Evolutionary conservation across 2,329 filamentous ascomycete species (phyloP).

Genomic region (Penicillium thymicola): DNA sequence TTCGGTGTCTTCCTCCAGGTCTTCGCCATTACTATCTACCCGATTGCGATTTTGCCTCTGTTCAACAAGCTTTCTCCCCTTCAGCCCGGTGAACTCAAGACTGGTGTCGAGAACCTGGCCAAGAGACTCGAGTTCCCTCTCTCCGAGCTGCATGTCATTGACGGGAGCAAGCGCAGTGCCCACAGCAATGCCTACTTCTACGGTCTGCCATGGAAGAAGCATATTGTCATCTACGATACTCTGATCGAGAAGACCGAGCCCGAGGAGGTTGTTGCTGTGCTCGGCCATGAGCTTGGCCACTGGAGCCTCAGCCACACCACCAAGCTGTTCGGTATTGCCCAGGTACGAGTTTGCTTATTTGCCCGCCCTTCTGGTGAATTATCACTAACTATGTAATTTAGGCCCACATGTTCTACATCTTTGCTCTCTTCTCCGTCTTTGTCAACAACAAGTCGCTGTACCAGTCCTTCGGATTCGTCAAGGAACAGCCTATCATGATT

Average conservation of each 20-base stretch:
- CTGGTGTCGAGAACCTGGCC: slow-evolving; percentile 79
- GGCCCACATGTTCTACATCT: slow-evolving; percentile 95
- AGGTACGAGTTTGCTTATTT: slow-evolving; percentile 53
- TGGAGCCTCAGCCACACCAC: slow-evolving; percentile 97
- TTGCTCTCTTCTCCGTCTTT: slow-evolving; percentile 93
- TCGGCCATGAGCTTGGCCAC: slow-evolving; percentile 94
- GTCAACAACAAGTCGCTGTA: slow-evolving; percentile 94
- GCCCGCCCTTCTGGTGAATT: not conserved
- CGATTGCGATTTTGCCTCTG: slow-evolving; percentile 85
- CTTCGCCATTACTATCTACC: slow-evolving; percentile 94
- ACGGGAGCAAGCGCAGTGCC: slow-evolving; percentile 81
- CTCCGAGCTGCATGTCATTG: slow-evolving; percentile 89
- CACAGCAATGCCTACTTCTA: slow-evolving; percentile 96
- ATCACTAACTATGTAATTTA: slow-evolving; percentile 38
- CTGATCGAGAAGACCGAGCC: slow-evolving; percentile 91
- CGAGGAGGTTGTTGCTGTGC: slow-evolving; percentile 88
- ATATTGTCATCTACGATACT: slow-evolving; percentile 99
- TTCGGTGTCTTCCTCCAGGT: slow-evolving; percentile 88
- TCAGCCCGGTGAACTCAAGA: slow-evolving; percentile 81
- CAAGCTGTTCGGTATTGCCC: slow-evolving; percentile 79
- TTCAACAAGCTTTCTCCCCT: slow-evolving; percentile 98
- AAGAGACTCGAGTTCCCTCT: slow-evolving; percentile 85
- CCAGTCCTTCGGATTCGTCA: slow-evolving; percentile 81
- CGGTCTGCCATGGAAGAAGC: slow-evolving; percentile 98
- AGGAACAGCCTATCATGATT: slow-evolving; percentile 85